Percentiles rank a stretch among this genome's conserved stretches.
phyloP scores from a whole-genome alignment of 1,284 basidiomycete genomes.

The Ustilago lituana region DNA sequence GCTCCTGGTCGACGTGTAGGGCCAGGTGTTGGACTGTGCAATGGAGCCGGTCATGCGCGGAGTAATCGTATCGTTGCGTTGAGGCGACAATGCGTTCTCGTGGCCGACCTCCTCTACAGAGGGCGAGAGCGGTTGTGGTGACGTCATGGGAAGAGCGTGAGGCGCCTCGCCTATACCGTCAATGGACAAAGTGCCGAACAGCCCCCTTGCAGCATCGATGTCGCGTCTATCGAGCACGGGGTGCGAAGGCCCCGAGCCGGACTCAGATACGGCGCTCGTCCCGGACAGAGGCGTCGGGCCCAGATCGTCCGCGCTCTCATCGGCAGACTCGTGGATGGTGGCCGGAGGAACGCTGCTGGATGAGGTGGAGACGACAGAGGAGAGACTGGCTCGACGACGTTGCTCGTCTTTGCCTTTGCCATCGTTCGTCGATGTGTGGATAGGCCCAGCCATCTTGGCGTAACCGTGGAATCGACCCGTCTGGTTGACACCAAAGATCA shows the following conservation, averaged over 20 bases:
- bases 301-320: conserved; percentile 16
- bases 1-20: conserved; percentile 21
- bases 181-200: conserved; percentile 15
- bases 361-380: conserved; percentile 18
- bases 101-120: conserved; percentile 11
- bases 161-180: conserved; percentile 3
- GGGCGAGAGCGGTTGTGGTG: conserved; percentile 38
- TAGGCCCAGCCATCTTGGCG: conserved; percentile 64
- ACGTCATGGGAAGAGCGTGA: conserved; percentile 27
- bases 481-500: conserved; percentile 92
- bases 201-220: conserved; percentile 22
- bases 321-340: conserved; percentile 18
- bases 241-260: conserved; percentile 5
- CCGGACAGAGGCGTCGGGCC: background rate
- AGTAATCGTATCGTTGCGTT: conserved; percentile 37
- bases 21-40: conserved; percentile 45
- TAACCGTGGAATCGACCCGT: conserved; percentile 72
- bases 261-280: background rate
- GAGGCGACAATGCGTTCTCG: conserved; percentile 3
- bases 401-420: conserved; percentile 30
- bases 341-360: conserved; percentile 18
- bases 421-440: conserved; percentile 33
- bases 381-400: conserved; percentile 25
- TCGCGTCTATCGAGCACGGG: conserved; percentile 28
- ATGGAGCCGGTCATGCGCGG: conserved; percentile 22